phyloP scores from a whole-genome alignment of 2,329 filamentous ascomycete species.

The Aureobasidium musti region DNA sequence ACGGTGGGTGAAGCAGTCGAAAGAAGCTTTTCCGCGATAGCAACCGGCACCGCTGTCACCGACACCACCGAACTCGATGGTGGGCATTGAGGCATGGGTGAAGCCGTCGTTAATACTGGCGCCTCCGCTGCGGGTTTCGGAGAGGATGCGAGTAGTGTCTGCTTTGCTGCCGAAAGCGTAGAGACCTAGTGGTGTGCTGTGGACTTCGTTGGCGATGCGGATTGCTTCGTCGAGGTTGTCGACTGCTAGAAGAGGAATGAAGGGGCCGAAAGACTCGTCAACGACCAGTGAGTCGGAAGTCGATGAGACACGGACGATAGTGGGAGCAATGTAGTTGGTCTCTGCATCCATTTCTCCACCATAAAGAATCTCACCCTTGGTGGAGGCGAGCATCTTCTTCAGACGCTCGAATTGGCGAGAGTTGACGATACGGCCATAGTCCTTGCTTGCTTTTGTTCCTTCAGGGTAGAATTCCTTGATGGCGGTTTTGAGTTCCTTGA shows the following conservation, averaged over 20 bases:
- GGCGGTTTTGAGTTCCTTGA: conserved; percentile 71
- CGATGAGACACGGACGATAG: conserved; percentile 80
- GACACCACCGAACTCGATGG: conserved; percentile 78
- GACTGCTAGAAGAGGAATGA: conserved; percentile 79
- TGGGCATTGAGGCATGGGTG: conserved; percentile 70
- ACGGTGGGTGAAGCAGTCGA: conserved; percentile 67
- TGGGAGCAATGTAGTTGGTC: conserved; percentile 85
- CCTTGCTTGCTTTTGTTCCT: conserved; percentile 73
- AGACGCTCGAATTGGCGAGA: conserved; percentile 75
- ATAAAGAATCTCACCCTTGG: conserved; percentile 78
- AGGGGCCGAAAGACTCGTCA: conserved; percentile 90
- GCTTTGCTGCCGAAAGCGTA: conserved; percentile 81
- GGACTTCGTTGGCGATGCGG: conserved; percentile 73
- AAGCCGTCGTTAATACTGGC: conserved; percentile 60
- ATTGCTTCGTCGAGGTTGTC: conserved; percentile 84
- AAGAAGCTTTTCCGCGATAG: conserved; percentile 75
- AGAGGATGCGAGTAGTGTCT: conserved; percentile 67
- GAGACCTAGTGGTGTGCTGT: conserved; percentile 79
- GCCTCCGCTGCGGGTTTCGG: conserved; percentile 54
- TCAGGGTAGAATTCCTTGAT: conserved; percentile 80
- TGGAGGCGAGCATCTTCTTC: conserved; percentile 87
- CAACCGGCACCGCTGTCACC: conserved; percentile 74
- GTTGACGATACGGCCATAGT: conserved; percentile 81
- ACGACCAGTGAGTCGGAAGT: conserved; percentile 73
- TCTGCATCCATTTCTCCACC: conserved; percentile 81